phyloP scores from a whole-genome alignment of 345 rosid genomes.

The Citrus reticulata region DNA sequence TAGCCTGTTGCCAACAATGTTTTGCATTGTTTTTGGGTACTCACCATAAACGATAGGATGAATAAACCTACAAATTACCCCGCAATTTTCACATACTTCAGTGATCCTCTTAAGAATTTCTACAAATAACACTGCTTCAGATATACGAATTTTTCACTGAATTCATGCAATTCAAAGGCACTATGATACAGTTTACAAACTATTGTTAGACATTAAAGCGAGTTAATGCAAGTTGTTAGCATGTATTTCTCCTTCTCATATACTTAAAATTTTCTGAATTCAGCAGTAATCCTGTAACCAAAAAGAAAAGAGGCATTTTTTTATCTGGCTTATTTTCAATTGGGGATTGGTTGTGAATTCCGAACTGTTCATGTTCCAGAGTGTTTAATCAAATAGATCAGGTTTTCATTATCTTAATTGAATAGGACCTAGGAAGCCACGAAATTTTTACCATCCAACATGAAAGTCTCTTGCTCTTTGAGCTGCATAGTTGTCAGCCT shows the following conservation, averaged over 20 bases:
- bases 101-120: not conserved
- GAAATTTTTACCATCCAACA: constrained; percentile 68
- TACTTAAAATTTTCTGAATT: too few species aligned
- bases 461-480: constrained; percentile 98
- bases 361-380: too few species aligned
- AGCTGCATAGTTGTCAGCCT: constrained; percentile 83
- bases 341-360: too few species aligned
- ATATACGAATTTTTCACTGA: not conserved
- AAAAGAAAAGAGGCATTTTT: too few species aligned
- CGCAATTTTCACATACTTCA: not conserved
- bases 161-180: not conserved
- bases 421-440: not conserved
- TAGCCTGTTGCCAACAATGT: constrained; percentile 69
- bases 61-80: constrained; percentile 53
- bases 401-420: too few species aligned
- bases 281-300: too few species aligned
- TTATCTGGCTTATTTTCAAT: too few species aligned
- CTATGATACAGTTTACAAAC: not conserved
- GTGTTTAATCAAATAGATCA: too few species aligned
- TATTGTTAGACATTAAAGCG: not conserved
- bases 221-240: too few species aligned
- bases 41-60: constrained; percentile 91
- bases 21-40: constrained; percentile 85
- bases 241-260: too few species aligned
- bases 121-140: not conserved